Evolutionary conservation across 352 stramenopile species (phyloP), one percentile per base, ranked within the genome.

Genomic region (Pythium periplocum): DNA sequence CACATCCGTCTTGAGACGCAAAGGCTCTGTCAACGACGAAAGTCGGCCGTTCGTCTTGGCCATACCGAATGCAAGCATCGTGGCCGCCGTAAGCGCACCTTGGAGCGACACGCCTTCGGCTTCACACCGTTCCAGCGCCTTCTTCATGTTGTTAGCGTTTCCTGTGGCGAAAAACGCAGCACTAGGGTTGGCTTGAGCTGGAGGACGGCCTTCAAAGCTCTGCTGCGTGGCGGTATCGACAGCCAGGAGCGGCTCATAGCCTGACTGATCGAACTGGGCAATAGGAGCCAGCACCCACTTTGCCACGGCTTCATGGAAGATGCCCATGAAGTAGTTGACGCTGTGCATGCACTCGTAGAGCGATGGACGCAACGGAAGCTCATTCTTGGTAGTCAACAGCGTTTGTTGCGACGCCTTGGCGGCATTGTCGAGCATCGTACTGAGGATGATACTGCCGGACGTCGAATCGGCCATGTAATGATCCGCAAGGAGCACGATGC

Each of bases 281-380:
- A 84, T 49, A 7, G 75, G 75, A 59, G 82, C 68, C 38, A 86
- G 66, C 26, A 86, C 64, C 59, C 73, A 86, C 61, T 84, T 86
- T 45, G 75, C 76, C 10, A 86, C 62, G 9, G 69, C 75, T 61
- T 83, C 75, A 43, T 77, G 64, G 32, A 84, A 34, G 0, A 84
- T 58, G 38, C 73, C 70, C 50, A 80, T 62, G 66, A 59, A 73
- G 30, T 69, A 58, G 48, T 77, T 83, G 10, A 77, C 71, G 41
- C 66, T 79, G 64, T 84, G 73, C 41, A 77, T 81, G 41, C 60
- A 70, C 53, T 84, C 71, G 49, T 85, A 87, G 9, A 87, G 56
- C 17, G 73, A 87, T 9, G 66, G 62, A 5, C 53, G 67, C 4
- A 87, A 43, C 26, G 69, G 61, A 4, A 70, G 56, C 12, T 70